Percentiles rank a stretch among this genome's conserved stretches.
Evolutionary conservation across 768 basidiomycete genomes (phyloP).

Genomic region (Psilocybe subaeruginosa): DNA sequence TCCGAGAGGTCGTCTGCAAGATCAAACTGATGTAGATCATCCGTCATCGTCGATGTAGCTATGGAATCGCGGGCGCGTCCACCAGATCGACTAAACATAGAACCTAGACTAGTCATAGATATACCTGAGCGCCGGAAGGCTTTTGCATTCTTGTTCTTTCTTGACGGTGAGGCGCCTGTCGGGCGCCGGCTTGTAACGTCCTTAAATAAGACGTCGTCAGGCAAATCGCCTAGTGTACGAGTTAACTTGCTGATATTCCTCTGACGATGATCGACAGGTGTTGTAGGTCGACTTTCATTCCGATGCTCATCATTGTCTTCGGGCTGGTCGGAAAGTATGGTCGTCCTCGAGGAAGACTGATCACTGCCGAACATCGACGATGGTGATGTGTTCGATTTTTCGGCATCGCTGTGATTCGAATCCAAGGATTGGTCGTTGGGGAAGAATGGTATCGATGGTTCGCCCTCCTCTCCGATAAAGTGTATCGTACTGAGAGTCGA

Average conservation of each 20-base stretch:
- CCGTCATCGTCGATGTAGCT: slow-evolving; percentile 21
- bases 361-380: not conserved
- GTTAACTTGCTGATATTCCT: slow-evolving; percentile 28
- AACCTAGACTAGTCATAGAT: slow-evolving; percentile 15
- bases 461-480: slow-evolving; percentile 17
- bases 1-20: slow-evolving; percentile 26
- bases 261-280: slow-evolving; percentile 12
- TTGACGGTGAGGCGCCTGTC: not conserved
- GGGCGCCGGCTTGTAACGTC: not conserved
- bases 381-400: not conserved
- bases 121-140: slow-evolving; percentile 18
- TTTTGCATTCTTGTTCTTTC: slow-evolving; percentile 13
- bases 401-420: not conserved
- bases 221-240: slow-evolving; percentile 29
- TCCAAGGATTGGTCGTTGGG: not conserved
- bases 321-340: not conserved
- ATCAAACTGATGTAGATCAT: slow-evolving; percentile 26
- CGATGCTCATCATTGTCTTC: not conserved
- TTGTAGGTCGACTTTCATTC: not conserved
- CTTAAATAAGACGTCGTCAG: slow-evolving; percentile 8
- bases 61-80: slow-evolving; percentile 14
- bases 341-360: not conserved
- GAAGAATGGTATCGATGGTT: slow-evolving; percentile 14
- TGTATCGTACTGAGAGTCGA: slow-evolving; percentile 21
- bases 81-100: slow-evolving; percentile 15